Conservation (phyloP, 2,329 filamentous ascomycete species). For the Botrytis byssoidea region DNA sequence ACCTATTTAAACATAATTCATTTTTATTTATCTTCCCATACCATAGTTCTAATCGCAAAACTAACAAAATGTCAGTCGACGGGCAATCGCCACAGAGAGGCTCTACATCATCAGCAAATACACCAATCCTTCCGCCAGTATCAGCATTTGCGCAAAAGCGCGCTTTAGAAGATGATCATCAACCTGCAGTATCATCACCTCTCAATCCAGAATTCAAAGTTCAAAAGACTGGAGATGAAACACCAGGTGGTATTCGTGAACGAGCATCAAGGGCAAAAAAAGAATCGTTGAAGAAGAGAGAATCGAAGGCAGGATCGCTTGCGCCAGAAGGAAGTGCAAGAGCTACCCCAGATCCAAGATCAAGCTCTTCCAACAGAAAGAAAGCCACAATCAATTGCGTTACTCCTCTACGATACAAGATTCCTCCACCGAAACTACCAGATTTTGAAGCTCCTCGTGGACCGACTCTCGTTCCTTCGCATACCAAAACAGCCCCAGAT, state of each 20-base stretch:
- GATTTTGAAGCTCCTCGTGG: conserved; percentile 61
- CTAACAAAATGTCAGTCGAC: conserved; percentile 17
- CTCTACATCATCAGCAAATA: conserved; percentile 30
- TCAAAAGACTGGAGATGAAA: conserved; percentile 41
- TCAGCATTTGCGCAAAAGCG: conserved; percentile 63
- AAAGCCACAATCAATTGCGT: conserved; percentile 42
- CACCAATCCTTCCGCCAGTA: conserved; percentile 40
- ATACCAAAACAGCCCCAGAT: conserved; percentile 51
- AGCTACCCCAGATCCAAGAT: conserved; percentile 57
- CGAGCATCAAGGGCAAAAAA: conserved; percentile 56
- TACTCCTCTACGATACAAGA: conserved; percentile 59
- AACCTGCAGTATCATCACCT: conserved; percentile 69
- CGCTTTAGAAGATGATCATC: conserved; percentile 65
- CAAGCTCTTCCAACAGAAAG: conserved; percentile 34
- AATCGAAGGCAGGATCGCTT: conserved; percentile 52
- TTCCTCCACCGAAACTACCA: conserved; percentile 59
- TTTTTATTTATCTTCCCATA: background rate
- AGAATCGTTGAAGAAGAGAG: conserved; percentile 66
- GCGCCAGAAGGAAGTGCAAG: conserved; percentile 50
- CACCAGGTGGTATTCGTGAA: conserved; percentile 32
- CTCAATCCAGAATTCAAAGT: conserved; percentile 65
- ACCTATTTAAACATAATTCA: background rate
- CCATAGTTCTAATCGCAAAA: background rate
- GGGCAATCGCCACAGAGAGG: conserved; percentile 18
- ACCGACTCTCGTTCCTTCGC: conserved; percentile 56